Evolutionary conservation across 768 basidiomycete genomes (phyloP), one percentile per base, ranked within the genome.

Genomic region (Leccinellum albellum): DNA sequence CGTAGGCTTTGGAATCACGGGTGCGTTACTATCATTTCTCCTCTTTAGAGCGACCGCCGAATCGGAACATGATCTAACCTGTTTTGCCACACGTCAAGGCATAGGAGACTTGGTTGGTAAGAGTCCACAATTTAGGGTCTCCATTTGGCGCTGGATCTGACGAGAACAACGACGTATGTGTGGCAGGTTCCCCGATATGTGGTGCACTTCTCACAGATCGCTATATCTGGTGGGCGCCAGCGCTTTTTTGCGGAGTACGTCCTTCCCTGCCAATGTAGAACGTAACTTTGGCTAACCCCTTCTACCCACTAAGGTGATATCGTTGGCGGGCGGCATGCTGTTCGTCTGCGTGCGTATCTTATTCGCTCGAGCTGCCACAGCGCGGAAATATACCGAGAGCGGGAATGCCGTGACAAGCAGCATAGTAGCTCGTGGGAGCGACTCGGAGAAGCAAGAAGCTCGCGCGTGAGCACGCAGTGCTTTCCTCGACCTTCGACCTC

Each of bases 161-260:
- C n/a, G 15, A 21, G 8, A 20, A 26, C 9, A 62, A 33, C 37
- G 47, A 42, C 13, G 63, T 65, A 1, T 54, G 70, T 7, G 47
- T 37, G 35, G 8, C 53, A 79, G 83, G 83, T 4, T 76, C 81
- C 0, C 84, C 85, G 1, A 79, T 86, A 32, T 78, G 77, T 33
- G 85, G 85, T 2, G 79, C 82, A 3, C 72, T 86, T 20, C 71
- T 86, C 4, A 77, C 82, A 0, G 50, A 66, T 10, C 67, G 72
- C 3, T 83, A 79, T 61, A 66, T 77, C 4, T 86, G 85, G 85
- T 84, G 80, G 79, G 74, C 77, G 14, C 81, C 84, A 3, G 78
- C 78, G 2, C 37, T 83, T 10, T 86, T 84, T 62, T 73, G 79
- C 26, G 82, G 79, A 46, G 72, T 76, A 61, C 21, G 65, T 61